Base-by-base conservation (phyloP, 2,329 filamentous ascomycete genomes). In the Plectosphaerella plurivora region DNA sequence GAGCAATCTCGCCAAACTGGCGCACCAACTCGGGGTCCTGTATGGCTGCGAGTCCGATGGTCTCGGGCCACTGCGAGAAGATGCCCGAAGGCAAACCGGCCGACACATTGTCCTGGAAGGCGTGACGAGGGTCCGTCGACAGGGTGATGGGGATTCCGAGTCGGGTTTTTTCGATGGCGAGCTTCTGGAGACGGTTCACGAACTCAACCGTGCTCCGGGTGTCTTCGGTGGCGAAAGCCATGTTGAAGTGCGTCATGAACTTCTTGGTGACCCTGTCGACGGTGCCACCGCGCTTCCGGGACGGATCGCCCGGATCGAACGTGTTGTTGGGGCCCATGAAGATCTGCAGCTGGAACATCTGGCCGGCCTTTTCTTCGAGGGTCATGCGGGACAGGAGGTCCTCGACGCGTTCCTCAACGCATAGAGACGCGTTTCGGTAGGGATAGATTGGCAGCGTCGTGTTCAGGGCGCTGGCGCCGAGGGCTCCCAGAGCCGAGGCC, bases 1-100 rank as follows among this genome's bases (percentile, higher is more conserved):
- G 68, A 0, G 72, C 76, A 18, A 78, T 67, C 35, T 79, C 71
- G 8, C 73, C 76, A 49, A 81, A 81, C 15, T 62, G 65, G 47
- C 70, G 60, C 1, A 77, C 73, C 0, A 78, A 59, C 1, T 69
- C 64, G 0, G 73, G 62, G 15, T 73, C 70, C 3, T 77, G 66
- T 0, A 80, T 57, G 0, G 78, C 78, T 7, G 75, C 77, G 9
- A 81, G 61, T 0, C 78, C 78, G 8, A 79, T 59, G 0, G 0
- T 71, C 52, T 79, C 75, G 0, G 78, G 78, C 77, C 78, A 81
- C 51, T 76, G 71, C 0, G 73, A 77, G 55, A 81, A 73, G 0
- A 62, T 64, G 0, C 69, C 73, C 0, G 75, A 73, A 0, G 62
- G 60, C 55, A 74, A 73, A 0, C 69, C 72, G 3, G 71, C 75